These are phyloP conservation scores for Claviceps pazoutovae DNA, from an alignment of 2,329 filamentous ascomycete genomes.

Conservation along the genomic window DNA sequence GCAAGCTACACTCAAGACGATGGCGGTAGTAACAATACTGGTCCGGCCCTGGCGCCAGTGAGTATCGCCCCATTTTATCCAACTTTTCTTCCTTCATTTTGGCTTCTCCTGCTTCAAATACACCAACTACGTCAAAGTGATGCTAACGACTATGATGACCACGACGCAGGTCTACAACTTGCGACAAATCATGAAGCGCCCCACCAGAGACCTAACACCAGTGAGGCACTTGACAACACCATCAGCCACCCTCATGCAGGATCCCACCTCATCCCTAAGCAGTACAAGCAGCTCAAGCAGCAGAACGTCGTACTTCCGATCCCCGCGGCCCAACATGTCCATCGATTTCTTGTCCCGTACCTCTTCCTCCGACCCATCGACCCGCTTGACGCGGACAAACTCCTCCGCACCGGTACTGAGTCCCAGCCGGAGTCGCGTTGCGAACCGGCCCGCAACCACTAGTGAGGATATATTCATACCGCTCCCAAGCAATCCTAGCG, in stretches of 20 bases:
- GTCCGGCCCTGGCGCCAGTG: background rate
- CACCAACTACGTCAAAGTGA: too few relatives aligned
- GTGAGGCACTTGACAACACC: background rate
- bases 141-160: background rate
- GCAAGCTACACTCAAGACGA: background rate
- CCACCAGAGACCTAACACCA: constrained; percentile 3
- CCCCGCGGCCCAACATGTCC: background rate
- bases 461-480: background rate
- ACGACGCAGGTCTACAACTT: constrained; percentile 12
- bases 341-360: background rate
- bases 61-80: background rate
- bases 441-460: background rate
- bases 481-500: constrained; percentile 9
- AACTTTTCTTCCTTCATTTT: background rate
- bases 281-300: background rate
- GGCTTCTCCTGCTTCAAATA: too few relatives aligned
- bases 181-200: constrained; percentile 15
- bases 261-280: background rate
- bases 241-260: too few relatives aligned
- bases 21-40: background rate
- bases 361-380: background rate
- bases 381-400: background rate
- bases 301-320: background rate
- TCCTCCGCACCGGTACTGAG: background rate
- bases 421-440: background rate